Percentiles rank a stretch among this genome's conserved stretches.
phyloP scores from a whole-genome alignment of 495 filamentous ascomycete genomes.

The Xylaria nigripes region DNA sequence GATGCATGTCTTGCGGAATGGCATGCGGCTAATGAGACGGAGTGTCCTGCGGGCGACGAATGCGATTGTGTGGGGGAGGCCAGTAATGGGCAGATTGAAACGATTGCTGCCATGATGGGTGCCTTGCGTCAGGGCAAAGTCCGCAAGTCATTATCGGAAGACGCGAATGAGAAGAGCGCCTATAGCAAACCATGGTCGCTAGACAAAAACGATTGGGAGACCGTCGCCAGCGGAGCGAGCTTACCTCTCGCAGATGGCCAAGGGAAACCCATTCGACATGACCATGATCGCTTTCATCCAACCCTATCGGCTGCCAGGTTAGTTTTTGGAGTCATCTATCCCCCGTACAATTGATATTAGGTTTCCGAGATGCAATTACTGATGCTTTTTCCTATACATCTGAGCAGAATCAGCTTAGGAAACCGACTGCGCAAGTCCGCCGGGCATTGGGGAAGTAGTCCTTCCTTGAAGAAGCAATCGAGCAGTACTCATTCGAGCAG shows the following conservation, averaged over 20 bases:
- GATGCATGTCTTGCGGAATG: slow-evolving; percentile 45
- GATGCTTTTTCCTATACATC: neutral
- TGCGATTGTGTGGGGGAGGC: slow-evolving; percentile 40
- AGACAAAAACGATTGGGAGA: slow-evolving; percentile 32
- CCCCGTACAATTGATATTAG: neutral
- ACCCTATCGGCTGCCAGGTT: slow-evolving; percentile 32
- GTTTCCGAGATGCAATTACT: neutral
- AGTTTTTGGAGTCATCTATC: neutral
- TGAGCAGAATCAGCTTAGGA: slow-evolving; percentile 31
- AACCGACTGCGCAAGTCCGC: slow-evolving; percentile 37
- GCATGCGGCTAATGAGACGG: slow-evolving; percentile 38
- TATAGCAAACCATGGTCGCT: slow-evolving; percentile 16
- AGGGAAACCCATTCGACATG: slow-evolving; percentile 14
- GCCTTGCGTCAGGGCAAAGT: slow-evolving; percentile 21
- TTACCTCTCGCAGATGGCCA: slow-evolving; percentile 19
- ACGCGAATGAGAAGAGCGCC: slow-evolving; percentile 1
- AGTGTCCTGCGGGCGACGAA: slow-evolving; percentile 43
- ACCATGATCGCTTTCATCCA: slow-evolving; percentile 16
- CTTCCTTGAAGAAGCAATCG: slow-evolving; percentile 18
- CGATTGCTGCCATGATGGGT: slow-evolving; percentile 33
- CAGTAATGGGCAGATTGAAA: slow-evolving; percentile 31
- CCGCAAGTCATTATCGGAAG: slow-evolving; percentile 15
- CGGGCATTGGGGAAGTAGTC: slow-evolving; percentile 24
- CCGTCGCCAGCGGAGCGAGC: slow-evolving; percentile 17
- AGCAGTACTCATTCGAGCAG: slow-evolving; percentile 1